Evolutionary conservation across 2,329 filamentous ascomycete genomes (phyloP).

Genomic region (Boeremia lycopersici): DNA sequence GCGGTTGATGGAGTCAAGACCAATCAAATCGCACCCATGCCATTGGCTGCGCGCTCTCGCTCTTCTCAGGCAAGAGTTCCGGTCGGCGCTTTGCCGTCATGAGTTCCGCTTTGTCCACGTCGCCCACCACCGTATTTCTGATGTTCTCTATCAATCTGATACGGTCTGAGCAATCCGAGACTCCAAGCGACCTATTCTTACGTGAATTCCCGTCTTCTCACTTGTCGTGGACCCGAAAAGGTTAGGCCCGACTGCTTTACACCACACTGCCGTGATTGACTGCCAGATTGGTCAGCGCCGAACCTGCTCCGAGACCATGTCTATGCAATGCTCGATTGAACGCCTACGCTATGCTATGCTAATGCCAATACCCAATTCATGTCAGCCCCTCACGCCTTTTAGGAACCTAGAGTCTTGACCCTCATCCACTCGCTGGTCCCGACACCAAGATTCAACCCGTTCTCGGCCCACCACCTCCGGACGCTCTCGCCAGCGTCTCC

Average conservation of each 20-base stretch:
- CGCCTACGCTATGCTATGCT: conserved; percentile 16
- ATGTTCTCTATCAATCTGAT: not conserved
- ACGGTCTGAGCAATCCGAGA: not conserved
- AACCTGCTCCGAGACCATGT: conserved; percentile 2
- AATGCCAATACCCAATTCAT: not conserved
- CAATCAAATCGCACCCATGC: conserved; percentile 21
- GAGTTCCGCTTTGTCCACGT: not conserved
- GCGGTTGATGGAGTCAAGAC: not conserved
- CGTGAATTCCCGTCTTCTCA: no score
- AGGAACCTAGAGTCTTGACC: conserved; percentile 66
- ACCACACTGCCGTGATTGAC: not conserved
- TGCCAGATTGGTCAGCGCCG: not conserved
- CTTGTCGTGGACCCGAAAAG: no score
- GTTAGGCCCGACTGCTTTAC: no score
- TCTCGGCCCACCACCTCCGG: conserved; percentile 84
- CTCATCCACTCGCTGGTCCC: conserved; percentile 91
- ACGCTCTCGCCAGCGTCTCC: conserved; percentile 72
- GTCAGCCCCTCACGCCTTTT: not conserved
- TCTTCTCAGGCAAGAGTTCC: conserved; percentile 22
- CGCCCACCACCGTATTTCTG: not conserved
- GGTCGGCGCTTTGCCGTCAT: not conserved
- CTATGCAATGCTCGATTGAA: conserved; percentile 8
- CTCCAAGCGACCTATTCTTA: no score
- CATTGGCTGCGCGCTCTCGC: conserved; percentile 18
- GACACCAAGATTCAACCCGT: conserved; percentile 80